Evolutionary conservation across 2,329 filamentous ascomycete species (phyloP).

Genomic region (Sclerotinia minor): DNA sequence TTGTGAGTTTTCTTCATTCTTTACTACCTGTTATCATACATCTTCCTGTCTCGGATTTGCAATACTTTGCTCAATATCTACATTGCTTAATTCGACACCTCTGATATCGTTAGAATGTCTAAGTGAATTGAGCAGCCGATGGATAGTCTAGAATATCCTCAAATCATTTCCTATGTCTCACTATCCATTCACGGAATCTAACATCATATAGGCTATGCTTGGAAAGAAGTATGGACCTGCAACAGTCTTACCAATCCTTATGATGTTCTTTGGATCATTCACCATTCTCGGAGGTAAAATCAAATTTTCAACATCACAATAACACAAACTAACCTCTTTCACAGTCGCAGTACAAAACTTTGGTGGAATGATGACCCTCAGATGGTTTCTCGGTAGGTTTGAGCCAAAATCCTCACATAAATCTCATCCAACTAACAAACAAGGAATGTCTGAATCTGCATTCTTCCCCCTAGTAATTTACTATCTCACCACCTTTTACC

Average conservation of each 20-base stretch:
- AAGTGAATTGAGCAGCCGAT: background rate
- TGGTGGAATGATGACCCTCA: conserved; percentile 63
- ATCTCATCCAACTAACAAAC: conserved; percentile 11
- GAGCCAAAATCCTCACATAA: background rate
- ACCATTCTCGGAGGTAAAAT: conserved; percentile 49
- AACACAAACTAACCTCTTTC: background rate
- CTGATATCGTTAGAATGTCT: background rate
- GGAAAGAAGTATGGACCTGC: conserved; percentile 68
- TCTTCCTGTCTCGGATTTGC: background rate
- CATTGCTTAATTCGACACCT: background rate
- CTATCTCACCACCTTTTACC: conserved; percentile 65
- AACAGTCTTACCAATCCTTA: conserved; percentile 64
- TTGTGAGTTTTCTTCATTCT: conserved; percentile 42
- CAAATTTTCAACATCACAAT: background rate
- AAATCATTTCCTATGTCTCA: background rate
- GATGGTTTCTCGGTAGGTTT: conserved; percentile 63
- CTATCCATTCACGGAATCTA: background rate
- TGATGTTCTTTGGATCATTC: conserved; percentile 66
- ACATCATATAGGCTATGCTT: conserved; percentile 49
- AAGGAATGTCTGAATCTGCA: conserved; percentile 59
- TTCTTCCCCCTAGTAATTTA: conserved; percentile 68
- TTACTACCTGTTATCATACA: background rate
- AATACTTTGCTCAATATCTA: background rate
- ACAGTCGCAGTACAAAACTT: conserved; percentile 57
- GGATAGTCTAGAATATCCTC: background rate